Conservation (phyloP, 2,329 filamentous ascomycete genomes). For the Fulvia fulva region DNA sequence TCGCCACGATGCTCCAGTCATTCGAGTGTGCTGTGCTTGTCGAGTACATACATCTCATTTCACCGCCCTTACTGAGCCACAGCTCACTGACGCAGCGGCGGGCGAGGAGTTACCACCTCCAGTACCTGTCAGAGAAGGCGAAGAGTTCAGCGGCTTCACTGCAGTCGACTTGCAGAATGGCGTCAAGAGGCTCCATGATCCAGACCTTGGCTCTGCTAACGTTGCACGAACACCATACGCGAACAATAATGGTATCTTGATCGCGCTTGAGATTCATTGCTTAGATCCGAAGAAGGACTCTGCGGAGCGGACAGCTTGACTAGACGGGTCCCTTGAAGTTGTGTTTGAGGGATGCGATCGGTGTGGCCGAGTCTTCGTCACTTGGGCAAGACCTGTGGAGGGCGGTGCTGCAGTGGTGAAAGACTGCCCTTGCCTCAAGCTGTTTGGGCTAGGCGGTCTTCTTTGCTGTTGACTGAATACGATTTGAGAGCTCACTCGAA, state of each 20-base stretch:
- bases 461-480: conserved; percentile 7
- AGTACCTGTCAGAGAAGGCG: conserved; percentile 21
- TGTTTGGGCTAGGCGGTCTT: conserved; percentile 7
- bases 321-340: conserved; percentile 13
- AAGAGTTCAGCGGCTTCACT: conserved; percentile 29
- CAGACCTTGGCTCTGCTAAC: conserved; percentile 24
- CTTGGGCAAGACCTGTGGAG: conserved; percentile 2
- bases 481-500: not conserved
- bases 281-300: conserved; percentile 19
- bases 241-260: conserved; percentile 24
- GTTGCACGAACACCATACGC: conserved; percentile 28
- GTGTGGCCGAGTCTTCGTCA: conserved; percentile 8
- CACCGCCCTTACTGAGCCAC: conserved; percentile 20
- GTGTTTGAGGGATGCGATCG: conserved; percentile 11
- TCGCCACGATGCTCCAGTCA: conserved; percentile 17
- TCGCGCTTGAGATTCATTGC: conserved; percentile 22
- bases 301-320: conserved; percentile 11
- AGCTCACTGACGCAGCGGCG: not conserved
- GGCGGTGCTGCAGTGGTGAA: conserved; percentile 5
- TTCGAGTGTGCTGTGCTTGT: conserved; percentile 30
- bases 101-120: conserved; percentile 7
- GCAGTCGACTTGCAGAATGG: conserved; percentile 23
- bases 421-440: conserved; percentile 9
- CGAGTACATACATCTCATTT: conserved; percentile 30
- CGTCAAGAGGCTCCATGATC: conserved; percentile 23